Evolutionary conservation across 768 basidiomycete species (phyloP).

Genomic region (Amanita molliuscula): DNA sequence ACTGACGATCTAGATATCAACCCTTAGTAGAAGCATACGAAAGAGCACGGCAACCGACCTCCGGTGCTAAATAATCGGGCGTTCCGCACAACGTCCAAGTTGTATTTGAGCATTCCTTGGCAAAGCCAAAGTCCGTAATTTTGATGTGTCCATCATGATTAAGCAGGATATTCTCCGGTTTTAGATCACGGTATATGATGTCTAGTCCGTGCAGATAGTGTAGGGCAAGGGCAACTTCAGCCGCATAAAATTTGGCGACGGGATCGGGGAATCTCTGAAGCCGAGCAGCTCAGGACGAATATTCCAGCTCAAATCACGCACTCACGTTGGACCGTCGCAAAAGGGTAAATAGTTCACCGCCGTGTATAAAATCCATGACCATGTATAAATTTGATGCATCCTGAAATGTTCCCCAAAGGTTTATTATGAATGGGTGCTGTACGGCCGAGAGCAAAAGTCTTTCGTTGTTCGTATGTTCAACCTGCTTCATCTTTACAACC

Average conservation of each 20-base stretch:
- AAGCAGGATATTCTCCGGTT: slow-evolving; percentile 93
- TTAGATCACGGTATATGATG: slow-evolving; percentile 95
- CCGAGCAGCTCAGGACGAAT: slow-evolving; percentile 10
- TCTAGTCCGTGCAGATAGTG: slow-evolving; percentile 80
- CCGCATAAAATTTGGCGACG: slow-evolving; percentile 96
- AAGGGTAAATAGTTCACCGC: slow-evolving; percentile 93
- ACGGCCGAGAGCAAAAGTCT: slow-evolving; percentile 77
- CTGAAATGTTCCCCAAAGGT: slow-evolving; percentile 94
- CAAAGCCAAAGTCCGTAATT: slow-evolving; percentile 95
- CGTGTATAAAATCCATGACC: slow-evolving; percentile 96
- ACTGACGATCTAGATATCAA: slow-evolving; percentile 50
- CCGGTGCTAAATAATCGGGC: slow-evolving; percentile 94
- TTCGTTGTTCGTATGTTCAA: slow-evolving; percentile 97
- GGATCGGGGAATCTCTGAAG: slow-evolving; percentile 87
- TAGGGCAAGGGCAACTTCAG: slow-evolving; percentile 88
- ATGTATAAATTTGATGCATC: slow-evolving; percentile 91
- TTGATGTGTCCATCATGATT: slow-evolving; percentile 96
- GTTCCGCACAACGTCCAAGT: slow-evolving; percentile 97
- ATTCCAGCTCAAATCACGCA: slow-evolving; percentile 12
- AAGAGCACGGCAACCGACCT: slow-evolving; percentile 34
- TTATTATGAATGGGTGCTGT: slow-evolving; percentile 90
- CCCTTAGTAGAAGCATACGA: slow-evolving; percentile 6
- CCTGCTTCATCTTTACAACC: slow-evolving; percentile 86
- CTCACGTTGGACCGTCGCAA: slow-evolving; percentile 81
- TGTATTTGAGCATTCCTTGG: slow-evolving; percentile 76